Evolutionary conservation across 2,329 filamentous ascomycete genomes (phyloP).

Genomic region (Raffaelea arxii): DNA sequence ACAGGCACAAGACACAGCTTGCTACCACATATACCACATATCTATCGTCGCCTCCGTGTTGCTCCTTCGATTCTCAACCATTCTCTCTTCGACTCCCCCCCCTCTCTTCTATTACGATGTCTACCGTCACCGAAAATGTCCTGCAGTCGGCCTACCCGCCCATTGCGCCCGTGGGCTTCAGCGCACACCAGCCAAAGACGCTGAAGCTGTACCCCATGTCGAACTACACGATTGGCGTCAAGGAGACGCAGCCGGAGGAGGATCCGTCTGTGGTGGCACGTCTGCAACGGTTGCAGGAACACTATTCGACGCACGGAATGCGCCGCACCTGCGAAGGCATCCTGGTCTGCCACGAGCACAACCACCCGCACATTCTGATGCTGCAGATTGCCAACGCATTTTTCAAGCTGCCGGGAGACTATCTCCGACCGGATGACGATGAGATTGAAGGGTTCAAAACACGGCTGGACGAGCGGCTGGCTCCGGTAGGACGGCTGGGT

Average conservation of each 20-base stretch:
- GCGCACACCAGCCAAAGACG: slow-evolving; percentile 77
- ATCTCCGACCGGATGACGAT: slow-evolving; percentile 79
- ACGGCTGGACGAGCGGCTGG: slow-evolving; percentile 84
- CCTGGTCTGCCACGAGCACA: slow-evolving; percentile 96
- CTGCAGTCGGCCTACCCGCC: slow-evolving; percentile 73
- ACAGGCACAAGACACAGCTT: too few species aligned
- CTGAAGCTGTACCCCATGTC: slow-evolving; percentile 90
- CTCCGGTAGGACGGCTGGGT: slow-evolving; percentile 78
- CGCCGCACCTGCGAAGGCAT: slow-evolving; percentile 94
- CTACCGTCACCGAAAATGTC: slow-evolving; percentile 67
- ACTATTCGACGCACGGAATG: slow-evolving; percentile 90
- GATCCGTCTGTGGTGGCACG: slow-evolving; percentile 91
- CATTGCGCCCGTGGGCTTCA: slow-evolving; percentile 72
- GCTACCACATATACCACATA: too few species aligned
- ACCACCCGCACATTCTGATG: slow-evolving; percentile 98
- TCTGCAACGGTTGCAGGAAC: slow-evolving; percentile 88
- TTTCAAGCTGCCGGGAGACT: slow-evolving; percentile 97
- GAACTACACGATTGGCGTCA: slow-evolving; percentile 98
- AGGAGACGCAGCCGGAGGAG: slow-evolving; percentile 96
- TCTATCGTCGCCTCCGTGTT: too few species aligned
- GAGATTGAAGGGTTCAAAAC: slow-evolving; percentile 93
- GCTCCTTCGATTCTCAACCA: too few species aligned
- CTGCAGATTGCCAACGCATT: slow-evolving; percentile 98
- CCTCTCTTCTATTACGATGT: slow-evolving; percentile 45
- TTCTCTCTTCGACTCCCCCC: not conserved